Evolutionary conservation across 495 filamentous ascomycete genomes (phyloP).

Genomic region (Aspergillus wentii): DNA sequence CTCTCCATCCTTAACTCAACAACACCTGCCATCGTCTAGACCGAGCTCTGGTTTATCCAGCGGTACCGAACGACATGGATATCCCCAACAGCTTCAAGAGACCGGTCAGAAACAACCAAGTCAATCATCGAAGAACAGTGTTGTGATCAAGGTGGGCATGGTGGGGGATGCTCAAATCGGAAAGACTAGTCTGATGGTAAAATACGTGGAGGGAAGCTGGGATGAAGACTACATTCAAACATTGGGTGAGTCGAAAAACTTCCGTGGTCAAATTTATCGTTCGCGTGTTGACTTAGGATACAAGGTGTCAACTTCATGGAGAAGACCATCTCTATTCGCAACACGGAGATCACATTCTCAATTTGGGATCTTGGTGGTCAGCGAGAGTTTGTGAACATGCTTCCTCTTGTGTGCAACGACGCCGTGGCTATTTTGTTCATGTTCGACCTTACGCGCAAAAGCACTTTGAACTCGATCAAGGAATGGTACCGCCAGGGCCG

Average conservation of each 20-base stretch:
- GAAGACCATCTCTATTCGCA: constrained; percentile 98
- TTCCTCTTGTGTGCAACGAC: constrained; percentile 97
- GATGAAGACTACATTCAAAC: constrained; percentile 99
- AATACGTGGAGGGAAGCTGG: constrained; percentile 98
- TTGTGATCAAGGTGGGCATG: constrained; percentile 99
- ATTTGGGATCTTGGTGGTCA: constrained; percentile 99
- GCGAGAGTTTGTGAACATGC: constrained; percentile 98
- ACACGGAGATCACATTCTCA: constrained; percentile 99
- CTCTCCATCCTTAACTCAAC: constrained; percentile 33
- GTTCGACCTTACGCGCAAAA: constrained; percentile 98
- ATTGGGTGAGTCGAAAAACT: constrained; percentile 66
- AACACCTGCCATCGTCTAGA: constrained; percentile 39
- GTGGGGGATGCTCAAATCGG: constrained; percentile 98
- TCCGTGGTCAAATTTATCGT: background rate
- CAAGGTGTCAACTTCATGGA: constrained; percentile 98
- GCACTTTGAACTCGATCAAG: constrained; percentile 97
- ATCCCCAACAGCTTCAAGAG: constrained; percentile 40
- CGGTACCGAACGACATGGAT: constrained; percentile 35
- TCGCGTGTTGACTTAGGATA: background rate
- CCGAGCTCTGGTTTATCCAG: constrained; percentile 48
- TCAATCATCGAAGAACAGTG: constrained; percentile 65
- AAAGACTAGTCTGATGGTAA: constrained; percentile 98
- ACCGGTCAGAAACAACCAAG: constrained; percentile 34
- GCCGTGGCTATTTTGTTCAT: constrained; percentile 98
- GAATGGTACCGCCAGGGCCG: constrained; percentile 98